Conservation (phyloP, 2,329 filamentous ascomycete genomes). For the Thermothelomyces thermophilus region DNA sequence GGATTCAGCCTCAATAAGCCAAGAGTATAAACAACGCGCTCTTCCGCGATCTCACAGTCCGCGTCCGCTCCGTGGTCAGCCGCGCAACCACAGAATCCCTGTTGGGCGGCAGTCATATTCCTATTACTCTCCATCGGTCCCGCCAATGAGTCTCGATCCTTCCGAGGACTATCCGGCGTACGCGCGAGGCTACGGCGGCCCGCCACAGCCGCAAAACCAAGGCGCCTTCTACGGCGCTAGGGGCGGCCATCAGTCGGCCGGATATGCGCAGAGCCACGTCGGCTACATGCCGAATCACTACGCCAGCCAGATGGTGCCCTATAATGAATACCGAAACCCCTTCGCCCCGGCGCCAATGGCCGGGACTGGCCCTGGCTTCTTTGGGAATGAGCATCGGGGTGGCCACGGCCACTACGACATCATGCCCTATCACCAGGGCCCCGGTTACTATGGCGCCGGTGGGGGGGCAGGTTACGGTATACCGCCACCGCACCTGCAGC, state of each 20-base stretch:
- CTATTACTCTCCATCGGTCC: conserved; percentile 35
- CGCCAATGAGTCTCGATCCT: conserved; percentile 57
- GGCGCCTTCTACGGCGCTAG: conserved; percentile 29
- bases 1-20: conserved; percentile 50
- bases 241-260: conserved; percentile 24
- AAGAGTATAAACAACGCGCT: conserved; percentile 30
- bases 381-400: conserved; percentile 31
- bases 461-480: conserved; percentile 24
- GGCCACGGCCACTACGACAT: conserved; percentile 39
- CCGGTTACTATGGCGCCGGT: conserved; percentile 30
- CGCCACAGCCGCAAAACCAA: conserved; percentile 28
- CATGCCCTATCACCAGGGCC: conserved; percentile 34
- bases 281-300: conserved; percentile 37
- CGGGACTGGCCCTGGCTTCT: conserved; percentile 37
- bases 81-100: conserved; percentile 35
- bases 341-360: conserved; percentile 39
- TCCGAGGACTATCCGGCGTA: conserved; percentile 52
- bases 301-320: conserved; percentile 44
- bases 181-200: conserved; percentile 30
- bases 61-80: conserved; percentile 33
- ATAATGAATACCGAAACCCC: conserved; percentile 35
- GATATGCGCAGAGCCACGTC: conserved; percentile 45
- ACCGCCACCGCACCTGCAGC: conserved; percentile 32
- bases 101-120: conserved; percentile 29
- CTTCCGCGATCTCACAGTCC: conserved; percentile 30